Base-by-base conservation (phyloP, 352 stramenopile species). In the Phytophthora meadii region DNA sequence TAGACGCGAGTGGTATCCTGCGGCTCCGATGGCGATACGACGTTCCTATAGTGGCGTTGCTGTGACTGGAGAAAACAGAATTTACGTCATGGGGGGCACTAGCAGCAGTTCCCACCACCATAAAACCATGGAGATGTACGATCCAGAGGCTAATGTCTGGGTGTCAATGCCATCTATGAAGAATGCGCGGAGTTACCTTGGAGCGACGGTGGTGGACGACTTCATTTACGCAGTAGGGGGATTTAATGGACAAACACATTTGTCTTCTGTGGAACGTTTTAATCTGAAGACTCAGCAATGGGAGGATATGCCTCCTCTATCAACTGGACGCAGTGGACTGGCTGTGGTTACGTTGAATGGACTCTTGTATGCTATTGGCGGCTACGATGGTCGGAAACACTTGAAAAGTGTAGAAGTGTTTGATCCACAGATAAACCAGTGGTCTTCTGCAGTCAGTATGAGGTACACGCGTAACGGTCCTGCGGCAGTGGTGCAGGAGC, bases 341-440 rank as follows among this genome's bases (percentile, higher is more conserved):
- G 80, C 79, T 2, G 71, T 90, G 3, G 77, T 80, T 12, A 72
- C 75, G 11, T 52, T 83, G 25, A 76, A 82, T 25, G 78, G 72
- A 2, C 54, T 69, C n/a, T 41, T 93, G 34, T 87, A 84, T 19
- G 82, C 84, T n/a, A 79, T 90, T 19, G 84, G 82, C 11, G 82
- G 84, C 0, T 93, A 91, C 61, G 81, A 93, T 46, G 84, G 84
- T 5, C 73, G 72, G 4, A 75, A 81, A 17, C 84, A 93, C 40
- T 53, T 93, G 24, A 82, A 83, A 53, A 91, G 70, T 32, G 79
- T 93, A 24, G 84, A 91, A 50, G 68, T 86, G 12, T 91, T 80
- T 25, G 81, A 91, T 24, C 72, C 81, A 7, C 41, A 57, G 2
- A 71, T 55, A 5, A 84, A 87, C 24, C 22, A 81, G 36, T 93